A percentile compares a stretch with the other conserved stretches of the same genome.
phyloP scores from a whole-genome alignment of 257 asterid genomes.

The Knoxia roxburghii region DNA sequence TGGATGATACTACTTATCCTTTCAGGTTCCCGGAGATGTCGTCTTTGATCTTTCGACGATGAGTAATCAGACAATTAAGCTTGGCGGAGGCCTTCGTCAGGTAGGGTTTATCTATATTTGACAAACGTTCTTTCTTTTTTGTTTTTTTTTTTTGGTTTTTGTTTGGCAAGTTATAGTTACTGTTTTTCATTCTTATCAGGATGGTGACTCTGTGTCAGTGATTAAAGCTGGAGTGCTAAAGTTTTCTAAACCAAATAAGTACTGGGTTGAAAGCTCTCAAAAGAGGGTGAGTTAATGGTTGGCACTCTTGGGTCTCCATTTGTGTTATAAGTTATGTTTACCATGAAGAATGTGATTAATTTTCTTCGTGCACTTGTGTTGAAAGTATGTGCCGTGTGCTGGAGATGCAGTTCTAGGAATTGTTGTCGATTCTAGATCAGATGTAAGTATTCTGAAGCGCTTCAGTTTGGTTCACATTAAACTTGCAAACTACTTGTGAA shows the following conservation, averaged over 20 bases:
- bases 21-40: conserved; percentile 86
- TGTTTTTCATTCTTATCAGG: conserved; percentile 36
- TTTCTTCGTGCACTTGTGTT: conserved; percentile 17
- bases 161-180: not conserved
- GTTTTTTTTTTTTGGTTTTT: not conserved
- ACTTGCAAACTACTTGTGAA: not conserved
- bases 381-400: conserved; percentile 69
- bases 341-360: conserved; percentile 11
- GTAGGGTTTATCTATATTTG: conserved; percentile 33
- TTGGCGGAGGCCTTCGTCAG: conserved; percentile 92
- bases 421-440: conserved; percentile 75
- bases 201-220: conserved; percentile 62
- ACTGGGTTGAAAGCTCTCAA: conserved; percentile 90
- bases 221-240: conserved; percentile 71
- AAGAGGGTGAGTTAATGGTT: conserved; percentile 60
- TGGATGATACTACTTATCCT: not conserved
- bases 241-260: conserved; percentile 75
- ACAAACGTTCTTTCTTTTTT: not conserved
- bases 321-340: not conserved
- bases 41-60: conserved; percentile 74
- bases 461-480: not conserved
- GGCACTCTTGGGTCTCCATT: not conserved
- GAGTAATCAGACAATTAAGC: conserved; percentile 74
- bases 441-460: conserved; percentile 52
- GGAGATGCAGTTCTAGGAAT: conserved; percentile 93